Base-by-base conservation (phyloP, 108 stramenopile genomes). In the Craspedostauros australis region DNA sequence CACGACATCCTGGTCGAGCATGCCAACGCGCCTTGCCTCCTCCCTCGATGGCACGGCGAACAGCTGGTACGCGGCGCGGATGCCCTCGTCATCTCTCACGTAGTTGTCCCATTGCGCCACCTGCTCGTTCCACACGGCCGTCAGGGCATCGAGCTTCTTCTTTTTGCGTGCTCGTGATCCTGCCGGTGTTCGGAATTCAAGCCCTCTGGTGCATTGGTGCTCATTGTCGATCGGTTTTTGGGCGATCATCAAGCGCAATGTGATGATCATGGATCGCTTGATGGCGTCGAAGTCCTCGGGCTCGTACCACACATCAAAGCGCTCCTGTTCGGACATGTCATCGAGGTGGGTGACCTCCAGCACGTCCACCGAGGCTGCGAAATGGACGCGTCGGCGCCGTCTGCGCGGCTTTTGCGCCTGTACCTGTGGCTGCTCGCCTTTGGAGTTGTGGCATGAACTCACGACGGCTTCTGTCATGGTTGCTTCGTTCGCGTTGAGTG, bases 81-180 rank as follows among this genome's bases (percentile, higher is more conserved):
- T 46, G 14, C 39, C 54, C 36, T 57, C 46, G 8, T 56, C 64
- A 42, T 65, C 55, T 5, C 32, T 46, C 4, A 23, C 11, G 29
- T 54, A 42, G 5, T 56, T 55, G 8, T 40, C 27, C 54, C 47
- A 50, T 47, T 65, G 64, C 23, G 43, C 20, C 0, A 44, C 60
- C 33, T 62, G 60, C 26, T 47, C 46, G 20, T 62, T 48, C 60
- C 60, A 62, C 11, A 62, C 60, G 24, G 60, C 50, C 3, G 46
- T 50, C 19, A 51, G 38, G n/a, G 46, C 49, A n/a, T 51, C 37
- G 5, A 47, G 41, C 39, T 62, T 62, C 41, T 62, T 62, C 31
- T 24, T 28, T 32, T 62, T 62, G 30, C 60, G 37, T 3, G 24
- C 5, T 30, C 51, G 50, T 6, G 60, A 39, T 3, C 46, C 60